Base-by-base conservation (phyloP, 805 yeast species). In the Kodamaea sagamina region DNA sequence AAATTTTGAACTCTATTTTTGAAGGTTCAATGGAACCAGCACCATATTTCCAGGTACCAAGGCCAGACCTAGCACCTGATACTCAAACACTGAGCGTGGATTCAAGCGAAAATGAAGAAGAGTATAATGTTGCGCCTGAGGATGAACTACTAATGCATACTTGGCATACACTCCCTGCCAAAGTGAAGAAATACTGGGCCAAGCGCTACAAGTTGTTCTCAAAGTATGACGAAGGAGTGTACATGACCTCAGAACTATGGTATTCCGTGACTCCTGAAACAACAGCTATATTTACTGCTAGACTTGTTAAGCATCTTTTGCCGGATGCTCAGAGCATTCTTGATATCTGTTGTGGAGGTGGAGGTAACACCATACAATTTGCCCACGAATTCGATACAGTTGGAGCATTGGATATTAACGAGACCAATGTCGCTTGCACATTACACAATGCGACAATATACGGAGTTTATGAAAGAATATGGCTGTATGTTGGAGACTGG, bases 321-420 rank as follows among this genome's bases (percentile, higher is more conserved):
- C 87, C 82, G 0, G 55, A 72, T 0, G 73, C 79, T 2, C 50
- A 49, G 4, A 69, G 65, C 3, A 63, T 82, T 0, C 58, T 84
- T 10, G 96, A 89, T 55, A 73, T 86, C 2, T 86, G 87, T 53
- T 82, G 92, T 50, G 96, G 96, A 0, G 96, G 89, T 1, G 96
- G 95, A 1, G 96, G 96, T 0, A 88, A 88, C 55, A 67, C 86
- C 1, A 84, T 87, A 16, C 95, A 87, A 52, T 78, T 89, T 59
- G 86, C 90, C 37, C 54, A 68, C 42, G 49, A 57, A 25, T 85
- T 86, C 61, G 73, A 75, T 1, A 52, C 55, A 18, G 84, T 81
- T 1, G 75, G 79, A 26, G 89, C 85, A 2, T 61, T 86, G 1
- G 96, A 88, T 54, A 67, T 67, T 29, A 81, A 80, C 42, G 64